phyloP scores from a whole-genome alignment of 2,329 filamentous ascomycete species.

The Calonectria hawksworthii region DNA sequence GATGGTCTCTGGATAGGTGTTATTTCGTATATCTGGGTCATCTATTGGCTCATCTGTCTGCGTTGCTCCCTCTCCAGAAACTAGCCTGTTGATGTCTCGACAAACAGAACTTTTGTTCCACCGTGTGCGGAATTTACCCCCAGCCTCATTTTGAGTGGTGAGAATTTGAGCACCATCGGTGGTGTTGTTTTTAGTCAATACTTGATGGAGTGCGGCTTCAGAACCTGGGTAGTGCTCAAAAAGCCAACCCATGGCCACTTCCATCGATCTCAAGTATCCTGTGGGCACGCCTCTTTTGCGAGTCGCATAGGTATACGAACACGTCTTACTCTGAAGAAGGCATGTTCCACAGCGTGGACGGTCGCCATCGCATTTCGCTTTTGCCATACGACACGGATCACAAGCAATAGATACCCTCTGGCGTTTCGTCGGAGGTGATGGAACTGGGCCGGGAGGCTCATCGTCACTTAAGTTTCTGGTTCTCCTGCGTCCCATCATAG shows the following conservation, averaged over 20 bases:
- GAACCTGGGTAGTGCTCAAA: conserved; percentile 1
- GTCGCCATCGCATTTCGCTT: neutral
- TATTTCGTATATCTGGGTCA: neutral
- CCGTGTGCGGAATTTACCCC: neutral
- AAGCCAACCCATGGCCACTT: conserved; percentile 3
- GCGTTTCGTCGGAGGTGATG: neutral
- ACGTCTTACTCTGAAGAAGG: neutral
- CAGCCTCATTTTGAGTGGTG: neutral
- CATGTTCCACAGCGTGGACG: neutral
- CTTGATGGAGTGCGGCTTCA: neutral
- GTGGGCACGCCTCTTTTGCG: conserved; percentile 6
- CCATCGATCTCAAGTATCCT: conserved; percentile 3
- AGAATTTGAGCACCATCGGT: neutral
- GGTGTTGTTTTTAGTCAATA: neutral
- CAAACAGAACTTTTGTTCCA: neutral
- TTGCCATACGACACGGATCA: neutral
- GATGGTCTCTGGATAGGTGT: neutral
- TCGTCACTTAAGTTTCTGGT: neutral
- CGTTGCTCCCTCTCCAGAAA: neutral
- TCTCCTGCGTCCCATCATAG: neutral
- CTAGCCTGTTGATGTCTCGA: neutral
- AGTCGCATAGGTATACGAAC: neutral
- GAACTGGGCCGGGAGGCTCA: neutral
- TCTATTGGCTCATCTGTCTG: neutral
- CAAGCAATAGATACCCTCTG: conserved; percentile 4